Evolutionary conservation across 2,329 filamentous ascomycete species (phyloP), one percentile per base, ranked within the genome.

Genomic region (Madurella mycetomatis): DNA sequence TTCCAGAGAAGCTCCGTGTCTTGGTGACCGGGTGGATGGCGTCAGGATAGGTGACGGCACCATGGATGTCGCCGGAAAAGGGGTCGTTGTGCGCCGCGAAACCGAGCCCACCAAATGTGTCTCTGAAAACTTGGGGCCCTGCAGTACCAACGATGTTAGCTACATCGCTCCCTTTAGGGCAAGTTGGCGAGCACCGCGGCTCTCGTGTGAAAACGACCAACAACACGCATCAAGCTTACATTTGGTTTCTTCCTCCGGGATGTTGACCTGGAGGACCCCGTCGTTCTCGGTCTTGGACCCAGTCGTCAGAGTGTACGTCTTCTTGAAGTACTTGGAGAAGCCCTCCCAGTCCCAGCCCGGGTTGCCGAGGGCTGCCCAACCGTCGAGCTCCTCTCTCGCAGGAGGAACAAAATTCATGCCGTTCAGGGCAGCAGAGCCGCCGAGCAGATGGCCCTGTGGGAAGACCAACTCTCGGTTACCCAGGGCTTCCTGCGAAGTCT

Each of bases 61-160:
- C 57, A 2, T 37, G 18, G 19, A 53, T 52, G 11, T 58, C 54
- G 17, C 60, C 58, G n/a, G 49, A 51, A 41, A 69, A 60, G 9
- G 67, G 67, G 51, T 73, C 69, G 4, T 60, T 60, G 31, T 63
- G 66, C 56, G 67, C 61, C 5, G 64, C 52, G 4, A 69, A 57
- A 1, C 69, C 70, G 8, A 72, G 63, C 4, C 60, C 62, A 4
- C 57, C 59, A 47, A 72, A 71, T 1, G 70, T 67, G 48, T 70
- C 61, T 25, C 69, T 65, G 72, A 72, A 75, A 2, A 66, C 67
- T 15, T 62, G 52, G 44, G 72, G 68, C 54, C 25, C 25, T 25
- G 25, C 25, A 25, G 25, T 25, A 25, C 25, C 25, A 25, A 7
- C 25, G 25, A 25, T 7, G 25, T 25, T 25, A 25, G 25, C 25